Base-by-base conservation (phyloP, 78 protist genomes). In the Protostelium mycophagum region DNA sequence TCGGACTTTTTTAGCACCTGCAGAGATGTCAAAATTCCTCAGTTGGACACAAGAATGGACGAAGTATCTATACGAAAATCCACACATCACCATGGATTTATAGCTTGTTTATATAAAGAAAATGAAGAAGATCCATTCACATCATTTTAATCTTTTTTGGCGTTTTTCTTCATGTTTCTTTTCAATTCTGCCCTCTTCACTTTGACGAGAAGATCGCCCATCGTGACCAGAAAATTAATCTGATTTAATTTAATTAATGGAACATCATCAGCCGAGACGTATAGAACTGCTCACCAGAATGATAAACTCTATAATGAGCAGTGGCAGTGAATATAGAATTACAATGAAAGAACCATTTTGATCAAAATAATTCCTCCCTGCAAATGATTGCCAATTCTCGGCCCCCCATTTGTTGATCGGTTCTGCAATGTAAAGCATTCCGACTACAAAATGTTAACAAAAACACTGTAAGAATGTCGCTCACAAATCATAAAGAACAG, bases 231-330 rank as follows among this genome's bases (percentile, higher is more conserved):
- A 16, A 51, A 51, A 51, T 51, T 51, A 16, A 51, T 51, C 73
- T 51, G 73, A 25, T 51, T n/a, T n/a, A n/a, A n/a, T n/a, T n/a
- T n/a, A n/a, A n/a, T n/a, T n/a, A n/a, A n/a, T n/a, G n/a, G n/a
- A n/a, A n/a, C n/a, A n/a, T n/a, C n/a, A n/a, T n/a, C n/a, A n/a
- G n/a, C n/a, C n/a, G n/a, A n/a, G n/a, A n/a, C n/a, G n/a, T n/a
- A n/a, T n/a, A n/a, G n/a, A n/a, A n/a, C n/a, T n/a, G n/a, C 73
- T 51, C 73, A 51, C 73, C 73, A 51, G 73, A 51, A 51, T 51
- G 31, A 51, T 16, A 51, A 51, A 51, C 31, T 25, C 31, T 5
- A 51, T 51, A 16, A 51, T 51, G 73, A 51, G 5, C 73, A 51
- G 73, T 25, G 73, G 73, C 73, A 51, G 73, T 51, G 73, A 51